Conservation (phyloP, 2,329 filamentous ascomycete genomes). For the Camillea tinctor region DNA sequence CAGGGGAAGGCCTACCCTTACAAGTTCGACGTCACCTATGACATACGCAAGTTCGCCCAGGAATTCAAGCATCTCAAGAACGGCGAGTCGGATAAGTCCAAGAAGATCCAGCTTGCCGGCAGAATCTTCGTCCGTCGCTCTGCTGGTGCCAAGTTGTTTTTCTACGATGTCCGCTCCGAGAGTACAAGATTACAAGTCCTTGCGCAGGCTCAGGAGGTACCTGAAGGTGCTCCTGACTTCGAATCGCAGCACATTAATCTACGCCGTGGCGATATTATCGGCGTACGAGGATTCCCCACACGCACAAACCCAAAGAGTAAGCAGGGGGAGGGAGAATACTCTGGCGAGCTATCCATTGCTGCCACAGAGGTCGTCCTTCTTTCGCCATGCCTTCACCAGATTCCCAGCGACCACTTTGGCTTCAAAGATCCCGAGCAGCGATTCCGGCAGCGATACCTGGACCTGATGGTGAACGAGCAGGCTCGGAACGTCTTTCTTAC, state of each 20-base stretch:
- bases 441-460: conserved; percentile 89
- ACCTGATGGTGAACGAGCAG: conserved; percentile 93
- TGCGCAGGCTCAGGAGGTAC: conserved; percentile 80
- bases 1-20: conserved; percentile 70
- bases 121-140: conserved; percentile 87
- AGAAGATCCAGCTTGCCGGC: conserved; percentile 73
- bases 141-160: conserved; percentile 80
- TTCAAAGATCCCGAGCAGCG: conserved; percentile 95
- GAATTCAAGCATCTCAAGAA: conserved; percentile 82
- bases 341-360: conserved; percentile 89
- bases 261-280: conserved; percentile 89
- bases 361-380: conserved; percentile 82
- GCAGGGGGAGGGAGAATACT: conserved; percentile 69
- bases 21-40: conserved; percentile 84
- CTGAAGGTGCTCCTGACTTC: conserved; percentile 66
- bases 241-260: conserved; percentile 87
- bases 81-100: conserved; percentile 76
- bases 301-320: conserved; percentile 88
- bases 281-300: conserved; percentile 79
- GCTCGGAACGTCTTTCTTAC: conserved; percentile 82
- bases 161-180: conserved; percentile 77
- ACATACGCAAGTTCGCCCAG: conserved; percentile 75
- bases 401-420: conserved; percentile 87
- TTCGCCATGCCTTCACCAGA: conserved; percentile 85
- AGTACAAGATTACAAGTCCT: conserved; percentile 81